Base-by-base conservation (phyloP, 2,329 filamentous ascomycete species). In the Fusarium setosum region DNA sequence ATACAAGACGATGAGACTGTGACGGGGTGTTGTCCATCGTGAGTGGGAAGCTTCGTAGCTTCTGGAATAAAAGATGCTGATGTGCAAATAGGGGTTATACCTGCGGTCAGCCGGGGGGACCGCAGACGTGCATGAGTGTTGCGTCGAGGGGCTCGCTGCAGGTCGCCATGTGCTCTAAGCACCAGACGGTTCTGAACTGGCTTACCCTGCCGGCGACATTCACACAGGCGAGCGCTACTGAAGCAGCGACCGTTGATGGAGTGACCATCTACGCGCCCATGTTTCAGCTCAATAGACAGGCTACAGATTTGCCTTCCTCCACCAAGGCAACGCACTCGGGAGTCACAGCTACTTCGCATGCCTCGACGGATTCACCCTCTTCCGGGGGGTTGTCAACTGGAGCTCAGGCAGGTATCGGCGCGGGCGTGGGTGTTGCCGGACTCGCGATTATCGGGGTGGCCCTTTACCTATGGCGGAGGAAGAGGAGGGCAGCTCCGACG, bases 21-120 rank as follows among this genome's bases (percentile, higher is more conserved):
- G 3, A 52, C 76, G 5, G 76, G 74, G 3, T 78, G 75, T 44
- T 78, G 75, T 61, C 75, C 75, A 21, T 59, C 60, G 65, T 74
- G 61, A 63, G 75, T 72, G 6, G 12, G 11, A n/a, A 23, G 13
- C 15, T 32, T n/a, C n/a, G 13, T 29, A 9, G 5, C 1, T 34
- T 15, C n/a, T 23, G 12, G 8, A 21, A 13, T n/a, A n/a, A 34
- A n/a, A 18, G 44, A 47, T 32, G n/a, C 10, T 29, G 15, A 38
- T 24, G 23, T 5, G 21, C 26, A 18, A 23, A 24, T n/a, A 66
- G 60, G 24, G 63, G 58, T 9, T 67, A 48, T 26, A 4, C 11
- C 5, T 63, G 63, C 20, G 24, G 32, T 10, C 40, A 44, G 1
- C 35, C 37, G 21, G 52, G 29, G 7, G 31, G 12, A 17, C 58